These are phyloP conservation scores for Raddia distichophylla DNA, from an alignment of 176 grass and related monocot genomes.

Conservation along the genomic window DNA sequence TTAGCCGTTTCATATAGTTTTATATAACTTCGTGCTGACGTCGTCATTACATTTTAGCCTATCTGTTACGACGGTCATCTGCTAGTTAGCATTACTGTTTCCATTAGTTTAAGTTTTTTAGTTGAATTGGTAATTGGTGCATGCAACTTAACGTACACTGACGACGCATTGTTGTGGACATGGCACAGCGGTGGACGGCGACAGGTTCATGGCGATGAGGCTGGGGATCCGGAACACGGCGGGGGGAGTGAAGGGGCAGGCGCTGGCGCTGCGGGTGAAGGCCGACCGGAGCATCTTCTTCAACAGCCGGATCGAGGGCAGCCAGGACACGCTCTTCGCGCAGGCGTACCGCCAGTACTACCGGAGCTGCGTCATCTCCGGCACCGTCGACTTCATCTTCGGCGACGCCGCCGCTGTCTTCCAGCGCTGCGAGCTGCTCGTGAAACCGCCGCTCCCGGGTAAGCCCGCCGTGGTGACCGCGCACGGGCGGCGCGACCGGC, in stretches of 20 bases:
- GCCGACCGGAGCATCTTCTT: slow-evolving; percentile 72
- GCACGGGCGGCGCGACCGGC: slow-evolving; percentile 63
- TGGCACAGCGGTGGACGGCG: slow-evolving; percentile 61
- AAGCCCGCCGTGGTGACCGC: slow-evolving; percentile 75
- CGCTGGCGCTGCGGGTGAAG: slow-evolving; percentile 77
- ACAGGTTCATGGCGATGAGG: slow-evolving; percentile 64
- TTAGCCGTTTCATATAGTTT: too few relatives aligned
- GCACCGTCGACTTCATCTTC: slow-evolving; percentile 90
- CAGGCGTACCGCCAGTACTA: slow-evolving; percentile 91
- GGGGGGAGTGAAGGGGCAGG: slow-evolving; percentile 64
- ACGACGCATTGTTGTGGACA: too few relatives aligned
- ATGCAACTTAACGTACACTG: too few relatives aligned
- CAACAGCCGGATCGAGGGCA: slow-evolving; percentile 80
- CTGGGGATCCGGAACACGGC: slow-evolving; percentile 84
- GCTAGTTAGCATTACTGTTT: too few relatives aligned
- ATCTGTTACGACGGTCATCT: too few relatives aligned
- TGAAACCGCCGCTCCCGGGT: slow-evolving; percentile 53
- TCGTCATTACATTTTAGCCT: too few relatives aligned
- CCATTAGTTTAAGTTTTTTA: too few relatives aligned
- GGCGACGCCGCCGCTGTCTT: slow-evolving; percentile 83
- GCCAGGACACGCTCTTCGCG: slow-evolving; percentile 89
- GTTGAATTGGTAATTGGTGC: too few relatives aligned
- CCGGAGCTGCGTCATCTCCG: slow-evolving; percentile 80
- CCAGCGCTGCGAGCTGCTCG: slow-evolving; percentile 75
- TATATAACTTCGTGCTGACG: too few relatives aligned